Percentiles rank a stretch among this genome's conserved stretches.
Conservation (phyloP, 2,329 filamentous ascomycete species). For the Colletotrichum sp. region DNA sequence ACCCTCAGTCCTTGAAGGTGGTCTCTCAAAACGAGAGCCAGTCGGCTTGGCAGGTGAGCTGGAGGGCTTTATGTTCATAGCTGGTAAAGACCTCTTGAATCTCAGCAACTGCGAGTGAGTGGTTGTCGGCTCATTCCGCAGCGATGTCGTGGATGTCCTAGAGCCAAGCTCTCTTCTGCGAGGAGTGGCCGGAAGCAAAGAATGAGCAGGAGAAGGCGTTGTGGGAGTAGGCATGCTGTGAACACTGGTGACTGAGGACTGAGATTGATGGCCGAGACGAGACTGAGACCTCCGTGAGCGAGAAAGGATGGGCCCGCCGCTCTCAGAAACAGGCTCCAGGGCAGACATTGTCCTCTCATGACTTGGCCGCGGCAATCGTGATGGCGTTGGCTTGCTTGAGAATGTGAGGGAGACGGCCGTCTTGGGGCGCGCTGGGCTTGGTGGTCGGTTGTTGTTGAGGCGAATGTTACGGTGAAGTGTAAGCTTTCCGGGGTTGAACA, state of each 20-base stretch:
- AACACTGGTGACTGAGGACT: conserved; percentile 71
- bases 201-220: conserved; percentile 58
- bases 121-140: conserved; percentile 66
- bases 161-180: conserved; percentile 64
- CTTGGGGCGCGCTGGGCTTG: conserved; percentile 74
- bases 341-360: conserved; percentile 70
- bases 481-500: conserved; percentile 80
- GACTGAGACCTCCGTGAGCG: conserved; percentile 69
- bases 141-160: conserved; percentile 57
- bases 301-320: conserved; percentile 70
- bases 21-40: conserved; percentile 57
- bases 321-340: conserved; percentile 93
- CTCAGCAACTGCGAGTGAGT: conserved; percentile 69
- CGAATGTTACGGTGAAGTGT: conserved; percentile 92
- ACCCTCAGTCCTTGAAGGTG: conserved; percentile 62
- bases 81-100: conserved; percentile 69
- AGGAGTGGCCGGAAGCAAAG: conserved; percentile 63
- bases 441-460: conserved; percentile 73
- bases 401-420: conserved; percentile 89
- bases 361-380: conserved; percentile 80
- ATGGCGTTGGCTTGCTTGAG: conserved; percentile 76
- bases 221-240: conserved; percentile 67
- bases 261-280: conserved; percentile 70
- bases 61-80: conserved; percentile 49
- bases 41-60: conserved; percentile 57